These are phyloP conservation scores for Cryptococcus floricola DNA, from an alignment of 1,284 basidiomycete genomes.

Conservation along the genomic window DNA sequence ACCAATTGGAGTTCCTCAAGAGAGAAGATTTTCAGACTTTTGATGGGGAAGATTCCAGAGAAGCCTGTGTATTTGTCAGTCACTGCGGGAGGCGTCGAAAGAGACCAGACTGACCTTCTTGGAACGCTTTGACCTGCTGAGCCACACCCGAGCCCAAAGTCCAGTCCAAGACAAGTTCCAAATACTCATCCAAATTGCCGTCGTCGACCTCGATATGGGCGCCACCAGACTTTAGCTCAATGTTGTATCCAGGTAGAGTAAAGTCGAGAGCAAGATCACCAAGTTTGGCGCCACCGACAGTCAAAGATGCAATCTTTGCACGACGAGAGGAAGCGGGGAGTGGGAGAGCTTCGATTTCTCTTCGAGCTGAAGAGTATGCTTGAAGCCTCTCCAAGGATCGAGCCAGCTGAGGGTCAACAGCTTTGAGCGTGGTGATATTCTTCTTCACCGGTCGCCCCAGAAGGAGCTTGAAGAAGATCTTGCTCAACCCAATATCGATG, in stretches of 20 bases:
- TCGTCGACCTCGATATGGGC: conserved; percentile 72
- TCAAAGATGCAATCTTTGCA: conserved; percentile 44
- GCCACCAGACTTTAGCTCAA: conserved; percentile 79
- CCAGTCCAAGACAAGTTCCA: conserved; percentile 71
- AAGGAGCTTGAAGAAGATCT: conserved; percentile 81
- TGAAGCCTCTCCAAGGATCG: conserved; percentile 79
- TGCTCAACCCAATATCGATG: conserved; percentile 92
- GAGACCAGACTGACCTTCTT: conserved; percentile 51
- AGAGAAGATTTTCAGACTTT: conserved; percentile 85
- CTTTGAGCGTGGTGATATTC: conserved; percentile 74
- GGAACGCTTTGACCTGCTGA: conserved; percentile 76
- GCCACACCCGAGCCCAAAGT: conserved; percentile 73
- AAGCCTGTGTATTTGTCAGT: conserved; percentile 57
- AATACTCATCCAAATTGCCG: conserved; percentile 84
- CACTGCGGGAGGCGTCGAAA: background rate
- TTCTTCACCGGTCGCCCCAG: conserved; percentile 79
- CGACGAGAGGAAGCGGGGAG: conserved; percentile 41
- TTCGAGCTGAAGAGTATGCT: conserved; percentile 50
- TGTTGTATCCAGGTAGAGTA: conserved; percentile 90
- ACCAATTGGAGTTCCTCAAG: conserved; percentile 89
- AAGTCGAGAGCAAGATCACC: conserved; percentile 91
- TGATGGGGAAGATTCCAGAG: conserved; percentile 88
- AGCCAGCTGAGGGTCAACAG: conserved; percentile 78
- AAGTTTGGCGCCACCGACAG: conserved; percentile 59
- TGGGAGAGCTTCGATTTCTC: conserved; percentile 49